Percentiles rank a stretch among this genome's conserved stretches.
Conservation (phyloP, 2,329 filamentous ascomycete genomes). For the Scedosporium minutisporum region DNA sequence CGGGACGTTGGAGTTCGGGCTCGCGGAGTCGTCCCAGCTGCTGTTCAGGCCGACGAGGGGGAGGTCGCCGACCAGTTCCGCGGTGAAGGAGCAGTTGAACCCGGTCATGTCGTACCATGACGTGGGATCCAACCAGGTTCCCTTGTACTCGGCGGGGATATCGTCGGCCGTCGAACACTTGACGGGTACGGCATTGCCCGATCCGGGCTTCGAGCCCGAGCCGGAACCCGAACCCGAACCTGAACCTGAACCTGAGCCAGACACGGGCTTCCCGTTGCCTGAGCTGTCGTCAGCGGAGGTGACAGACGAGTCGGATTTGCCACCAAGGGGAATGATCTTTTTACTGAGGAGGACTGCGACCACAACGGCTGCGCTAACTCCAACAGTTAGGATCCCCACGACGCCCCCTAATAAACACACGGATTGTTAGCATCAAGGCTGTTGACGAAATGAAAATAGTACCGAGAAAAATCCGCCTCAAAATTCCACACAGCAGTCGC, state of each 20-base stretch:
- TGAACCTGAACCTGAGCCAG: not conserved
- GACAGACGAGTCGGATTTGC: not conserved
- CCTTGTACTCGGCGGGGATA: conserved; percentile 58
- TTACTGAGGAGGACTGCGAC: not conserved
- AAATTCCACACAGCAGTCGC: not conserved
- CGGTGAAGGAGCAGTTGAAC: conserved; percentile 92
- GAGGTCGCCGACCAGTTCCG: conserved; percentile 73
- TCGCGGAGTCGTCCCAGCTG: conserved; percentile 73
- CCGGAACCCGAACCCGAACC: not conserved
- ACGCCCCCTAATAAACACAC: not conserved
- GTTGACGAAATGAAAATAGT: not conserved
- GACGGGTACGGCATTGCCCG: not conserved
- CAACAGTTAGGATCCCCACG: not conserved
- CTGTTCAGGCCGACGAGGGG: conserved; percentile 82
- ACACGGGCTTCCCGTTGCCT: not conserved
- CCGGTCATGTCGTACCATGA: conserved; percentile 83
- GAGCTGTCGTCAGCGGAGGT: not conserved
- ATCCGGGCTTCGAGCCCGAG: not conserved
- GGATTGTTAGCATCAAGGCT: not conserved
- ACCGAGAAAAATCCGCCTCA: not conserved
- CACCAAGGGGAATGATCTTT: conserved; percentile 1
- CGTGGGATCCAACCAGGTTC: conserved; percentile 77
- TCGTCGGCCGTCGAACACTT: conserved; percentile 38
- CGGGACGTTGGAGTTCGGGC: conserved; percentile 71
- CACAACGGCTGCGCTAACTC: not conserved